Base-by-base conservation (phyloP, 228 moss, liverwort and hornwort genomes). In the Sphagnum magellanicum region DNA sequence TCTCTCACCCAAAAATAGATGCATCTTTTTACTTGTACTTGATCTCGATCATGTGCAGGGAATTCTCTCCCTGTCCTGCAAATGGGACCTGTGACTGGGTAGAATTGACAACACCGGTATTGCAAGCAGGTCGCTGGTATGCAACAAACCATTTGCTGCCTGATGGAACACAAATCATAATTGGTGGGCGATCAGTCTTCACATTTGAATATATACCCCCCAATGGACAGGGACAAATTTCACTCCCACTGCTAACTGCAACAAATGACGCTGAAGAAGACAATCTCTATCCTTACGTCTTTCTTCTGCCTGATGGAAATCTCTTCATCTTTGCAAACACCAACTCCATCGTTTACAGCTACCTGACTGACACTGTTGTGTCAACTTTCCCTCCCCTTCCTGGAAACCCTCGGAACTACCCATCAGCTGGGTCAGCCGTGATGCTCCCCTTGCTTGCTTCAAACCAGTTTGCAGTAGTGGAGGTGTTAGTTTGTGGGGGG, bases 351-450 rank as follows among this genome's bases (percentile, higher is more conserved):
- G 64, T 80, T 14, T 73, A 82, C 57, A 74, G 87, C 68, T 84
- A 81, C 67, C 60, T 51, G 0, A 60, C 74, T 0, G 70, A 59
- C 48, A 68, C 65, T 4, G 78, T 78, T 4, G 61, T 93, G 50
- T 62, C 66, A 63, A 50, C 52, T 5, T 50, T 83, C 13, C 91
- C 93, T 0, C 63, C 60, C 4, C 73, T 90, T 6, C 71, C 81
- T 0, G 91, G 91, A 5, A 71, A 74, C 11, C 89, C 89, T 0
- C 81, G 93, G 0, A 93, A 91, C 74, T 93, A 93, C 50, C 93
- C 93, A 0, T 87, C 93, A 0, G 90, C 77, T 0, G 91, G 93
- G 6, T 88, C 87, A 46, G 79, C 89, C 0, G 91, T 81, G 0
- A 70, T 90, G 89, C 75, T 93, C 15, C 82, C 93, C 5, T 16